Base-by-base conservation (phyloP, 1,284 basidiomycete species). In the Takashimella tepidaria region DNA sequence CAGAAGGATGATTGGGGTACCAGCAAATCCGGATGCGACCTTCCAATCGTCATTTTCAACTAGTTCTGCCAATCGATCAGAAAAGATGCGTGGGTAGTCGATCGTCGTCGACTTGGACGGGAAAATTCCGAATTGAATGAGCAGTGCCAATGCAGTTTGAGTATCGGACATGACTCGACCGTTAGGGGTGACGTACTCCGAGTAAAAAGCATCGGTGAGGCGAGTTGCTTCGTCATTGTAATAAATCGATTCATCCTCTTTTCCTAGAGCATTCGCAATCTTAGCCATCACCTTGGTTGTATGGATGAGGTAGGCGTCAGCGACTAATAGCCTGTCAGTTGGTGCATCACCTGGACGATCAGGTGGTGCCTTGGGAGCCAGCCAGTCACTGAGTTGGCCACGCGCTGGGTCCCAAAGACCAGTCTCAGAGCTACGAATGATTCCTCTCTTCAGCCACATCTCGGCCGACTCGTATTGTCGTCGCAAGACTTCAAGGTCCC, bases 141-240 rank as follows among this genome's bases (percentile, higher is more conserved):
- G 58, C 5, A 70, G 58, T n/a, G 60, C 60, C 21, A 66, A 49
- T 1, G 62, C 68, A 8, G 63, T 65, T 49, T 73, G 70, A 19
- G 67, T 63, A 49, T 73, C 70, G 2, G 59, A 59, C 19, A 62
- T 51, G 10, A 68, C 8, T 5, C 69, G 49, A 3, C 70, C 70
- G 20, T 41, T 56, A 2, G 59, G 42, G 10, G 63, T 49, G 42
- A 70, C 51, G 44, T 71, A 73, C 45, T 61, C 62, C 11, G 58
- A 49, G 4, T 51, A 54, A 48, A 70, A 67, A 3, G 54, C 31
- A 13, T 54, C 40, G 5, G 51, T 56, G 12, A 54, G 58, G 3
- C 42, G 16, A 5, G 12, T 26, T 2, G 50, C 51, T 43, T 61
- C 50, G 4, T 21, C 23, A 2, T 46, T 27, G 45, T 57, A 60